Evolutionary conservation across 805 yeast genomes (phyloP).

Genomic region (Candida sanyiensis): DNA sequence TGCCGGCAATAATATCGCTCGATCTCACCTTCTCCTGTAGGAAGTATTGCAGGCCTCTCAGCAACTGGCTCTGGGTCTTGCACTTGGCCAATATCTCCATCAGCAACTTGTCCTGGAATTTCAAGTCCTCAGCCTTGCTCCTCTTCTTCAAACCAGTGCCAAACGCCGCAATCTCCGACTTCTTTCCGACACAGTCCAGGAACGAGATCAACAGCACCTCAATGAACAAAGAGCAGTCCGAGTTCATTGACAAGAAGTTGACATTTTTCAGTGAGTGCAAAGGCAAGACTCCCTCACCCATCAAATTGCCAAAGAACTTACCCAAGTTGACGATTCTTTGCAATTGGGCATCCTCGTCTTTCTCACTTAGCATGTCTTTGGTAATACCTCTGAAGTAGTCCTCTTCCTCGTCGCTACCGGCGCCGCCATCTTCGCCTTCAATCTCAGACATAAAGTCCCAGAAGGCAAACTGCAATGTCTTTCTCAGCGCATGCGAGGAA

Average conservation of each 20-base stretch:
- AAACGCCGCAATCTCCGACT: slow-evolving; percentile 39
- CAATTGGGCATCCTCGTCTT: slow-evolving; percentile 50
- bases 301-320: slow-evolving; percentile 68
- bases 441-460: slow-evolving; percentile 82
- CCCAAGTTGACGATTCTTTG: slow-evolving; percentile 68
- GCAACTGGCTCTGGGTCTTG: slow-evolving; percentile 49
- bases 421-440: slow-evolving; percentile 45
- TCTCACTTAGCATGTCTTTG: slow-evolving; percentile 28
- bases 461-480: slow-evolving; percentile 79
- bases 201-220: slow-evolving; percentile 70
- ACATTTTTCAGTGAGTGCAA: slow-evolving; percentile 68
- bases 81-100: slow-evolving; percentile 49
- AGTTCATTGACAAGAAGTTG: slow-evolving; percentile 58
- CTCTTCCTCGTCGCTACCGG: slow-evolving; percentile 32
- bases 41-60: slow-evolving; percentile 65
- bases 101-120: slow-evolving; percentile 43
- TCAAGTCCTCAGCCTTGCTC: slow-evolving; percentile 29
- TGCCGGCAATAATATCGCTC: slow-evolving; percentile 46
- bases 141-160: slow-evolving; percentile 29
- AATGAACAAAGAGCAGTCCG: slow-evolving; percentile 60
- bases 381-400: slow-evolving; percentile 25
- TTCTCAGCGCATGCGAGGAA: slow-evolving; percentile 65
- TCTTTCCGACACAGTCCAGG: slow-evolving; percentile 58
- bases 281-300: slow-evolving; percentile 68
- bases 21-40: slow-evolving; percentile 40